phyloP scores from a whole-genome alignment of 139 green algal species.

The Bryopsis sp. region DNA sequence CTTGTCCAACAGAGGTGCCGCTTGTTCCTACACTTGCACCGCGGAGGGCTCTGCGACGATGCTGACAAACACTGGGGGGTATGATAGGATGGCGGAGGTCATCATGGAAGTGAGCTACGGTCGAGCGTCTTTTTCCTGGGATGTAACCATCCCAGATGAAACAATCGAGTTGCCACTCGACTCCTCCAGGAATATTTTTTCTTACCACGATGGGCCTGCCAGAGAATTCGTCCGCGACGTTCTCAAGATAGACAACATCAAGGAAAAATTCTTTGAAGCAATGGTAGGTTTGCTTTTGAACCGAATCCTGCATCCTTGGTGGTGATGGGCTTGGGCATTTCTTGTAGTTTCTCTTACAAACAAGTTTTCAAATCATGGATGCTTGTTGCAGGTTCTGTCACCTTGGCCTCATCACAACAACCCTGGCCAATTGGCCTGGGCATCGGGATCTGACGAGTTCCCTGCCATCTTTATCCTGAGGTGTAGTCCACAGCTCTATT shows the following conservation, averaged over 20 bases:
- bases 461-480: slow-evolving; percentile 36
- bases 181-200: background rate
- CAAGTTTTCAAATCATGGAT: too few species aligned
- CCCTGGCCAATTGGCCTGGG: slow-evolving; percentile 32
- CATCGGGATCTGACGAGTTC: slow-evolving; percentile 7
- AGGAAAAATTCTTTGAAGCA: background rate
- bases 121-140: slow-evolving; percentile 27
- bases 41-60: slow-evolving; percentile 23
- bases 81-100: slow-evolving; percentile 33
- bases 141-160: slow-evolving; percentile 26
- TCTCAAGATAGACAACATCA: background rate
- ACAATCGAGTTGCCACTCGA: background rate
- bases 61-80: slow-evolving; percentile 20
- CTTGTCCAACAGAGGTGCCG: background rate
- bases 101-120: slow-evolving; percentile 43
- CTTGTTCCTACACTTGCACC: slow-evolving; percentile 45
- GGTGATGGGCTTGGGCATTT: too few species aligned
- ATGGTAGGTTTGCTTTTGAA: background rate
- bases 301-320: too few species aligned
- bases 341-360: too few species aligned
- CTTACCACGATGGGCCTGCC: background rate
- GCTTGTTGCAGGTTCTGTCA: slow-evolving; percentile 29
- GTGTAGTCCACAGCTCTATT: slow-evolving; percentile 34
- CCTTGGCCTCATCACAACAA: slow-evolving; percentile 26
- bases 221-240: background rate